Conservation (phyloP, 1,139 yeast genomes). For the Zhuliangozyma parablackwelliae region DNA sequence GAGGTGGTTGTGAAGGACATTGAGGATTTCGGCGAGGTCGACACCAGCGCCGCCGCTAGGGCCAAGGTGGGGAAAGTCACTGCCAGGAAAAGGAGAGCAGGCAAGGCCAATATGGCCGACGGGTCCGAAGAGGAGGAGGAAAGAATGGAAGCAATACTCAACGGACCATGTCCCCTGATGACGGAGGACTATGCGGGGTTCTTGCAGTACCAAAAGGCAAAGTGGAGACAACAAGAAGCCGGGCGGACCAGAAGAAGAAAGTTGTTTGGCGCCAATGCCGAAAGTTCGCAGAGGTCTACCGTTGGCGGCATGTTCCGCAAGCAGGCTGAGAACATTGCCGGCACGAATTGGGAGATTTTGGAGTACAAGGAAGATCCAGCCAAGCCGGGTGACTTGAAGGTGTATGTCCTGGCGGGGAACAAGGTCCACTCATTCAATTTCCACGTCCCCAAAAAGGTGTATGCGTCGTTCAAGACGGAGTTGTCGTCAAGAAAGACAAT, state of each 20-base stretch:
- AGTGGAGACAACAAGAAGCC: conserved; percentile 75
- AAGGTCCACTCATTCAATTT: conserved; percentile 72
- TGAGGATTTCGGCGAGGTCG: conserved; percentile 62
- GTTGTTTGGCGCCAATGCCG: conserved; percentile 67
- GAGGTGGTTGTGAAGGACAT: conserved; percentile 51
- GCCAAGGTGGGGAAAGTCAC: conserved; percentile 51
- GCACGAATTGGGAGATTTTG: conserved; percentile 78
- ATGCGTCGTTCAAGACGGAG: conserved; percentile 58
- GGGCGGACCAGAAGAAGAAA: conserved; percentile 69
- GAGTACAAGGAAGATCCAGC: conserved; percentile 59
- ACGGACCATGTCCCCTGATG: conserved; percentile 65
- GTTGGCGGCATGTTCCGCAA: conserved; percentile 68
- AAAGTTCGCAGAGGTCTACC: conserved; percentile 43
- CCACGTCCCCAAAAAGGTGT: conserved; percentile 70
- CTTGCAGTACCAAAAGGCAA: conserved; percentile 72
- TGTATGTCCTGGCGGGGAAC: conserved; percentile 62
- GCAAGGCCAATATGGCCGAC: conserved; percentile 13
- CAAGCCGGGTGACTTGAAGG: conserved; percentile 73
- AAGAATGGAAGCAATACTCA: conserved; percentile 39
- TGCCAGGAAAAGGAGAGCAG: conserved; percentile 30
- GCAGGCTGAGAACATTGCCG: conserved; percentile 76
- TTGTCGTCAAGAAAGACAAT: conserved; percentile 42
- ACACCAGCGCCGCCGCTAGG: conserved; percentile 15
- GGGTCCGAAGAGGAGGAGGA: conserved; percentile 28
- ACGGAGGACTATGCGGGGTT: conserved; percentile 72